Conservation (phyloP, 164 flowering plant species). For the Magnolia changhungtana region DNA sequence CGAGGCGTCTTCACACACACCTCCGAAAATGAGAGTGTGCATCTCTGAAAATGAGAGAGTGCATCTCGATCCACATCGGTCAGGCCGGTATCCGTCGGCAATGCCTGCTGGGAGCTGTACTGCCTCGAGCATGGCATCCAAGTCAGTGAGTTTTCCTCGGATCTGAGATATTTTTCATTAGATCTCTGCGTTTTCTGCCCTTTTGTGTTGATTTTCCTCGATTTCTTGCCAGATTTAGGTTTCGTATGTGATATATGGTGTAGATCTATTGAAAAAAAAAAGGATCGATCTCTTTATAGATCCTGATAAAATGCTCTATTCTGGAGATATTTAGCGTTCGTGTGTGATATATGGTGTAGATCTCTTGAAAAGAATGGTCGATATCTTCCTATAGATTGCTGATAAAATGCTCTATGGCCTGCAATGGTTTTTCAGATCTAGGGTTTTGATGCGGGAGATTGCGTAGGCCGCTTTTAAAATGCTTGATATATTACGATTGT, state of each 20-base stretch:
- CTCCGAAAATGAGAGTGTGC: too few relatives aligned
- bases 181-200: background rate
- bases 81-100: conserved; percentile 54
- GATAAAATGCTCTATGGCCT: too few relatives aligned
- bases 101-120: conserved; percentile 48
- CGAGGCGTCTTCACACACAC: conserved; percentile 15
- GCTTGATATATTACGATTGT: too few relatives aligned
- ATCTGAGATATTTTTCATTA: background rate
- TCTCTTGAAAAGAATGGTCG: too few relatives aligned
- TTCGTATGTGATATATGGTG: background rate
- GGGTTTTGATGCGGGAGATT: too few relatives aligned
- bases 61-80: conserved; percentile 55
- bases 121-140: conserved; percentile 53
- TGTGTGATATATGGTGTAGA: background rate
- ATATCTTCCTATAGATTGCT: too few relatives aligned
- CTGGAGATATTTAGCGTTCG: background rate
- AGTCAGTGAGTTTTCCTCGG: conserved; percentile 21
- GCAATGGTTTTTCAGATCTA: too few relatives aligned
- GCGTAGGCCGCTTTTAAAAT: too few relatives aligned
- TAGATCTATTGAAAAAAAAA: background rate
- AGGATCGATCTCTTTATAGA: background rate
- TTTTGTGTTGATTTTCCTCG: background rate
- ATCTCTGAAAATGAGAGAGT: conserved; percentile 43
- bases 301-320: background rate
- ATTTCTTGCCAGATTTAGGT: background rate